These are phyloP conservation scores for Colletotrichum eremochloae DNA, from an alignment of 2,329 filamentous ascomycete species.

Conservation along the genomic window DNA sequence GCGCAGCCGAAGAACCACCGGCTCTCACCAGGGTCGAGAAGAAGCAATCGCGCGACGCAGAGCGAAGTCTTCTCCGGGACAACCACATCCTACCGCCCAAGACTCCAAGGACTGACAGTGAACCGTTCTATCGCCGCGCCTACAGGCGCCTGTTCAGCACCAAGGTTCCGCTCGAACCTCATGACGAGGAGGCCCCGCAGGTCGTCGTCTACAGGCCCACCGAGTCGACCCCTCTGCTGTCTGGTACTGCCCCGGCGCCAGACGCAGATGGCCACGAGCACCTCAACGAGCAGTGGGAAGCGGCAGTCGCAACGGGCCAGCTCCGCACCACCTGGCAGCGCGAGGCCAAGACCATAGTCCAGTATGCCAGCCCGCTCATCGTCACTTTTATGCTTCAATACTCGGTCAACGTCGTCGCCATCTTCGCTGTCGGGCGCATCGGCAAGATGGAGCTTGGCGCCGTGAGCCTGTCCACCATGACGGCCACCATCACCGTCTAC, in stretches of 20 bases:
- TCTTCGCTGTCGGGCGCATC: slow-evolving; percentile 82
- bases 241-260: slow-evolving; percentile 14
- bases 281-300: slow-evolving; percentile 84
- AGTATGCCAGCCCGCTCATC: slow-evolving; percentile 79
- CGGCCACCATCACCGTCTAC: slow-evolving; percentile 82
- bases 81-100: slow-evolving; percentile 76
- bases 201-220: slow-evolving; percentile 52
- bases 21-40: slow-evolving; percentile 67
- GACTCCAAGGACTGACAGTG: slow-evolving; percentile 55
- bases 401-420: slow-evolving; percentile 84
- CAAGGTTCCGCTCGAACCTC: slow-evolving; percentile 57
- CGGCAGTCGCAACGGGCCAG: slow-evolving; percentile 82
- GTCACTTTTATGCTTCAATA: slow-evolving; percentile 85
- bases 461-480: slow-evolving; percentile 74
- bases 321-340: slow-evolving; percentile 94
- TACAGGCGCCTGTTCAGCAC: slow-evolving; percentile 69
- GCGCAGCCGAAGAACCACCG: slow-evolving; percentile 54
- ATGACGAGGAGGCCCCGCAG: slow-evolving; percentile 56
- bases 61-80: slow-evolving; percentile 72
- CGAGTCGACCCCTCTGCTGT: slow-evolving; percentile 59
- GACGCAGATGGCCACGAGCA: slow-evolving; percentile 59
- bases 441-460: slow-evolving; percentile 71
- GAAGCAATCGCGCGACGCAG: slow-evolving; percentile 68
- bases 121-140: slow-evolving; percentile 53
- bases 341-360: slow-evolving; percentile 83